Conservation (phyloP, 441 rosid species). For the Pelargonium australe region DNA sequence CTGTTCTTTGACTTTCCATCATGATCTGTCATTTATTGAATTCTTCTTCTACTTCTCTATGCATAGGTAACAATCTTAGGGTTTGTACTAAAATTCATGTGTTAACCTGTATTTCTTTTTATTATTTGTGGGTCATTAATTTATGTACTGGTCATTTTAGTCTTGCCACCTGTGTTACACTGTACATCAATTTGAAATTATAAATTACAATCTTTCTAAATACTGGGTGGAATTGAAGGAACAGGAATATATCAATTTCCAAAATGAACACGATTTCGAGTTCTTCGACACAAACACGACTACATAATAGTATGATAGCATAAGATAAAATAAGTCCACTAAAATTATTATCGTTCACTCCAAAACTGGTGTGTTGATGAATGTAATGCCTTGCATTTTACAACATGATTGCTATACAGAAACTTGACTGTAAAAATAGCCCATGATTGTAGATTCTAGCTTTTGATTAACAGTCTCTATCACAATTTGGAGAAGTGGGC, state of each 20-base stretch:
- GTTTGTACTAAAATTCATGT: background rate
- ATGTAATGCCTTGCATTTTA: background rate
- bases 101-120: background rate
- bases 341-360: background rate
- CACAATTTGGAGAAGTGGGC: background rate
- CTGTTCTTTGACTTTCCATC: conserved; percentile 1
- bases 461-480: background rate
- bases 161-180: no score
- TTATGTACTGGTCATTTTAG: no score
- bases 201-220: no score
- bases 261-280: no score
- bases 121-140: background rate
- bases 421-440: background rate
- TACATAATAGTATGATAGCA: background rate
- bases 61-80: background rate
- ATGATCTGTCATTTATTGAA: background rate
- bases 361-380: background rate
- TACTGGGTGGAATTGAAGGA: no score
- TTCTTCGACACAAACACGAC: no score
- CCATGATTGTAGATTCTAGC: background rate
- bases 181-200: no score
- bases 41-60: background rate
- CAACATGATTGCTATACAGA: background rate
- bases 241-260: no score
- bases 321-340: background rate